Base-by-base conservation (phyloP, 2,329 filamentous ascomycete species). In the Chaetomiaceae sp. region DNA sequence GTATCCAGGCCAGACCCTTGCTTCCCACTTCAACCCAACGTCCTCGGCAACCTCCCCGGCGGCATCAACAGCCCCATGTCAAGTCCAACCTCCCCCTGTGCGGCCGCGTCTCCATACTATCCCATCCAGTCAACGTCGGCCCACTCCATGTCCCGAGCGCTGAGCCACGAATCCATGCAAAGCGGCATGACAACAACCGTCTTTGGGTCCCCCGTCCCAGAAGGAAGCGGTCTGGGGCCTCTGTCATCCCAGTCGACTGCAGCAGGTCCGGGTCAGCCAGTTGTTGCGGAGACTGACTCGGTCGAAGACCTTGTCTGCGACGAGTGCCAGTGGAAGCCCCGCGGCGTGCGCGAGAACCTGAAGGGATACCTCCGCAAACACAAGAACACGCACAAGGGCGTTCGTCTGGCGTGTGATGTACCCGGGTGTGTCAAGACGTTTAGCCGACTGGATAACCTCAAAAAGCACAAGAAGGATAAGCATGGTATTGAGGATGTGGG, bases 291-390 rank as follows among this genome's bases (percentile, higher is more conserved):
- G 3, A n/a, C n/a, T n/a, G 45, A 59, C 14, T 57, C 58, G 2
- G 59, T 47, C 29, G 51, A 66, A 15, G 63, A 65, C 22, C 59
- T 66, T 12, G 54, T 64, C 8, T 67, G 65, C 38, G 62, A 65
- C 23, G 57, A 64, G 40, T 67, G 65, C 51, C 57, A 63, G 25
- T 67, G 64, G 64, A 64, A 64, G 45, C 65, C 65, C 1, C 58
- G 61, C 4, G 64, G 65, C 3, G 65, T 65, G 3, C 58, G 63
- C 12, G 61, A 65, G 42, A 67, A 67, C 45, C 51, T 65, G 6
- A 61, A 61, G 20, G 64, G 64, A 11, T 67, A 67, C 42, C 59
- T 66, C 4, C 63, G 65, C n/a, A 67, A 67, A 34, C 65, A 67
- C 56, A 66, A 64, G 34, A 65, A 67, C 31, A 65, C 64, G 8